Percentiles rank a stretch among this genome's conserved stretches.
These are phyloP conservation scores for Exophiala sp. DNA, from an alignment of 2,329 filamentous ascomycete species.

Conservation along the genomic window DNA sequence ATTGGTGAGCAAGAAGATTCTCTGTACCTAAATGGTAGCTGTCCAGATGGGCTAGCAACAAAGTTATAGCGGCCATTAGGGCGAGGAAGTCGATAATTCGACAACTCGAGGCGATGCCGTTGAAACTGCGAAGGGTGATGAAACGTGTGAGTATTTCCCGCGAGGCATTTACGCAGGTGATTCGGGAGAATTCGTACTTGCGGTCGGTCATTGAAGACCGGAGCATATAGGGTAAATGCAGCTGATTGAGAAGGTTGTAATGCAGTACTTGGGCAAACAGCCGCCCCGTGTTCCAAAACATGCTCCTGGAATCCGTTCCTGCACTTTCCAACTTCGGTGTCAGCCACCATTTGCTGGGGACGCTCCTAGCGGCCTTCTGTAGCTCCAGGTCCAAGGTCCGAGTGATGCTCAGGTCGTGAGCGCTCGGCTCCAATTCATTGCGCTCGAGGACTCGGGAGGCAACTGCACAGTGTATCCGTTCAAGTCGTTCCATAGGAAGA, in stretches of 20 bases:
- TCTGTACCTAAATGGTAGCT: conserved; percentile 21
- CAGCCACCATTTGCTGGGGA: conserved; percentile 49
- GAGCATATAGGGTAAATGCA: conserved; percentile 54
- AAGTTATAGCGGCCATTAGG: conserved; percentile 29
- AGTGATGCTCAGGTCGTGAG: conserved; percentile 41
- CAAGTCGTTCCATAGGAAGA: neutral
- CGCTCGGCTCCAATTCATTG: conserved; percentile 33
- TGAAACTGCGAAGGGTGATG: conserved; percentile 11
- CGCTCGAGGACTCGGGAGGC: conserved; percentile 46
- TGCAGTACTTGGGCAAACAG: conserved; percentile 49
- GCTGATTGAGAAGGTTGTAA: conserved; percentile 47
- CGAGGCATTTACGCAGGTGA: conserved; percentile 46
- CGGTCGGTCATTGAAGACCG: conserved; percentile 31
- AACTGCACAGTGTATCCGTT: conserved; percentile 38
- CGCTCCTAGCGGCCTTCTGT: conserved; percentile 38
- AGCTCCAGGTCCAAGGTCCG: conserved; percentile 44
- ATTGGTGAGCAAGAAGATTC: conserved; percentile 37
- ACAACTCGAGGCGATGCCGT: conserved; percentile 26
- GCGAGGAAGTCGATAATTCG: conserved; percentile 31
- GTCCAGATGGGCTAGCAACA: conserved; percentile 30
- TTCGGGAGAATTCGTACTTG: conserved; percentile 46
- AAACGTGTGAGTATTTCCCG: conserved; percentile 44
- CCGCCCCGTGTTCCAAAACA: conserved; percentile 33
- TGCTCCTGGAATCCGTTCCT: conserved; percentile 7
- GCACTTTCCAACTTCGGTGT: conserved; percentile 24